phyloP scores from a whole-genome alignment of 116 monocot species.

The Zostera marina region DNA sequence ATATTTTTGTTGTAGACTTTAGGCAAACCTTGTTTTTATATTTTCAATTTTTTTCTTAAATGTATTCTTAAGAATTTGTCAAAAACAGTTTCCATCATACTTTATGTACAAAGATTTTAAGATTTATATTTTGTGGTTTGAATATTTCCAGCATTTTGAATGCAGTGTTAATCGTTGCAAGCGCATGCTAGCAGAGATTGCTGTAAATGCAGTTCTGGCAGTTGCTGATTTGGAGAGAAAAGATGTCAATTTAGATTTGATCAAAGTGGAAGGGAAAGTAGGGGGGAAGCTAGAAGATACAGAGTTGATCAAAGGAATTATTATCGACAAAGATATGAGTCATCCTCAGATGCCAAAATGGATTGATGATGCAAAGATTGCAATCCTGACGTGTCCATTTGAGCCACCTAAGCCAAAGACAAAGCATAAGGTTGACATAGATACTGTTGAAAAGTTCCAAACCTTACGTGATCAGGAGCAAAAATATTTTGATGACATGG shows the following conservation, averaged over 20 bases:
- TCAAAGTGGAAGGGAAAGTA: constrained; percentile 94
- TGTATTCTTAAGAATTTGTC: not conserved
- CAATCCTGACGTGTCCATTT: constrained; percentile 95
- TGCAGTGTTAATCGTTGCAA: constrained; percentile 83
- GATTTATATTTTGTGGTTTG: constrained; percentile 1
- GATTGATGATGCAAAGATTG: constrained; percentile 95
- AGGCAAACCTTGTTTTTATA: not conserved
- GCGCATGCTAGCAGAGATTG: constrained; percentile 61
- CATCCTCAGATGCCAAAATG: constrained; percentile 96
- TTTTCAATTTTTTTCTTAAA: too few species aligned
- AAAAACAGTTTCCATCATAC: too few species aligned
- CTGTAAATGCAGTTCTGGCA: constrained; percentile 90
- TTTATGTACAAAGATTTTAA: not conserved
- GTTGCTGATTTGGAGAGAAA: constrained; percentile 95
- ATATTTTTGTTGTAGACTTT: not conserved
- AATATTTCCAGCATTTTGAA: not conserved
- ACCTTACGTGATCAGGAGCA: constrained; percentile 78
- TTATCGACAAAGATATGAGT: constrained; percentile 98
- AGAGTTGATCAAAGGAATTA: constrained; percentile 75
- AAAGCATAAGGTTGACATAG: constrained; percentile 99
- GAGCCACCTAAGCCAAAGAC: constrained; percentile 99
- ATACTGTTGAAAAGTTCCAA: constrained; percentile 94
- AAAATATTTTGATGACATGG: constrained; percentile 97
- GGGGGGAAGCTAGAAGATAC: constrained; percentile 94
- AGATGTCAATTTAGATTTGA: constrained; percentile 89